Conservation (phyloP, 2,329 filamentous ascomycete genomes). For the Ophiosphaerella narmari region DNA sequence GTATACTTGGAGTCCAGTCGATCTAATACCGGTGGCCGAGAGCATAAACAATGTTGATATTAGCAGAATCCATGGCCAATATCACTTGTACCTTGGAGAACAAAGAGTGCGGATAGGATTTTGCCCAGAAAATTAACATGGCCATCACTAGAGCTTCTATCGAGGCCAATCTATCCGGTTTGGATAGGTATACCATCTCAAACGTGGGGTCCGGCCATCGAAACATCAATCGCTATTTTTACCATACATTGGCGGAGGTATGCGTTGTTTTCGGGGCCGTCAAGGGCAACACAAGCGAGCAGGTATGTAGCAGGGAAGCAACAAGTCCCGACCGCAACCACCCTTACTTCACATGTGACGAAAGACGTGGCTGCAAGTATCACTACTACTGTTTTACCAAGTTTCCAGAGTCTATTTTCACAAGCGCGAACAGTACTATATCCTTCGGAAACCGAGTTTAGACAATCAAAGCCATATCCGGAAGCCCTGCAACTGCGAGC, state of each 20-base stretch:
- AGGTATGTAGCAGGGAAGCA: conserved; percentile 5
- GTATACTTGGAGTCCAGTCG: no score
- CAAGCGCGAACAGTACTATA: conserved; percentile 40
- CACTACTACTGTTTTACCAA: conserved; percentile 46
- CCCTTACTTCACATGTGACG: conserved; percentile 50
- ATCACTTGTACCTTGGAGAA: conserved; percentile 49
- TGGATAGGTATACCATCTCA: conserved; percentile 14
- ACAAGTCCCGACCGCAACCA: conserved; percentile 47
- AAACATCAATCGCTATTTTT: conserved; percentile 57
- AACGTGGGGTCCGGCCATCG: conserved; percentile 57
- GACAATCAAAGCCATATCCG: conserved; percentile 47
- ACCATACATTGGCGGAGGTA: conserved; percentile 54
- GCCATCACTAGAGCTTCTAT: conserved; percentile 61
- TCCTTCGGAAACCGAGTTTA: conserved; percentile 51
- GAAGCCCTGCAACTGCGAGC: conserved; percentile 41
- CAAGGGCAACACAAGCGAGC: conserved; percentile 1
- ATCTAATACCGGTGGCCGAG: no score
- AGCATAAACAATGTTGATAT: conserved; percentile 48
- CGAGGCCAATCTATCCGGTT: conserved; percentile 33
- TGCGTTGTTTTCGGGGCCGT: conserved; percentile 45
- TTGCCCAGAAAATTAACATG: conserved; percentile 57
- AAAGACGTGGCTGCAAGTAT: conserved; percentile 55
- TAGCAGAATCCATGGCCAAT: conserved; percentile 59
- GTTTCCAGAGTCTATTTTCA: conserved; percentile 47
- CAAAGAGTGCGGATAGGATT: conserved; percentile 51